Conservation (phyloP, 495 filamentous ascomycete species). For the Echria macrotheca region DNA sequence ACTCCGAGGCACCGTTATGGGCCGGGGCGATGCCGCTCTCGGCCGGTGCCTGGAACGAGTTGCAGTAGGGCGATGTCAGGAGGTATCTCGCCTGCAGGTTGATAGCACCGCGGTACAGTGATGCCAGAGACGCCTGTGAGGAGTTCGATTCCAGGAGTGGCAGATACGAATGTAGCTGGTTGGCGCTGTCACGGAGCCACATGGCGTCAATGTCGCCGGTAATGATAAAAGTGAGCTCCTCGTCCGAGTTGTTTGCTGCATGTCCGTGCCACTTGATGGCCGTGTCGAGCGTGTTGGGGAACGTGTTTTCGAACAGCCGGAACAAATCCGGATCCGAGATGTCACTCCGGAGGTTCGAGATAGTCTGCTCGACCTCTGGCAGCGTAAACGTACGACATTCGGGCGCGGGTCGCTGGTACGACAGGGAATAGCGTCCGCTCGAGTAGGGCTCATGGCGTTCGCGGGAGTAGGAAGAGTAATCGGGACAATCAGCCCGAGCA, state of each 20-base stretch:
- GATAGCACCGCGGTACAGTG: conserved; percentile 54
- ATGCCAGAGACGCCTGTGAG: conserved; percentile 51
- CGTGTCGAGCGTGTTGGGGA: conserved; percentile 64
- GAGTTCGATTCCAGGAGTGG: conserved; percentile 45
- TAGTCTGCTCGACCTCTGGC: conserved; percentile 47
- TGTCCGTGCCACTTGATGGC: conserved; percentile 59
- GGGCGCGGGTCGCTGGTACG: conserved; percentile 50
- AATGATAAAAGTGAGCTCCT: conserved; percentile 44
- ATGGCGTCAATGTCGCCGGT: conserved; percentile 69
- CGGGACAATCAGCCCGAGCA: conserved; percentile 36
- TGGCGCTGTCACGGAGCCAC: conserved; percentile 66
- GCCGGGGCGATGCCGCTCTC: conserved; percentile 42
- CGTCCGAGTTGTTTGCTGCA: conserved; percentile 38
- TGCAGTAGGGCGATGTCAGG: conserved; percentile 54
- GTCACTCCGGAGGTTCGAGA: conserved; percentile 40
- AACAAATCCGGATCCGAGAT: conserved; percentile 61
- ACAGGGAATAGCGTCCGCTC: conserved; percentile 39
- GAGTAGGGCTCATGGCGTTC: conserved; percentile 42
- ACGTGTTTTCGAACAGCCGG: conserved; percentile 60
- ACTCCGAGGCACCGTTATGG: conserved; percentile 24
- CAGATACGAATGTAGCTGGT: conserved; percentile 62
- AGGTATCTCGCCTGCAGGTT: conserved; percentile 57
- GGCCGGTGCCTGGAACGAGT: conserved; percentile 54
- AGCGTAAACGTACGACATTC: conserved; percentile 59
- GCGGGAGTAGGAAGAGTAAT: conserved; percentile 47